A percentile compares a stretch with the other conserved stretches of the same genome.
These are phyloP conservation scores for Penicillium bovifimosum DNA, from an alignment of 495 filamentous ascomycete genomes.

Conservation along the genomic window DNA sequence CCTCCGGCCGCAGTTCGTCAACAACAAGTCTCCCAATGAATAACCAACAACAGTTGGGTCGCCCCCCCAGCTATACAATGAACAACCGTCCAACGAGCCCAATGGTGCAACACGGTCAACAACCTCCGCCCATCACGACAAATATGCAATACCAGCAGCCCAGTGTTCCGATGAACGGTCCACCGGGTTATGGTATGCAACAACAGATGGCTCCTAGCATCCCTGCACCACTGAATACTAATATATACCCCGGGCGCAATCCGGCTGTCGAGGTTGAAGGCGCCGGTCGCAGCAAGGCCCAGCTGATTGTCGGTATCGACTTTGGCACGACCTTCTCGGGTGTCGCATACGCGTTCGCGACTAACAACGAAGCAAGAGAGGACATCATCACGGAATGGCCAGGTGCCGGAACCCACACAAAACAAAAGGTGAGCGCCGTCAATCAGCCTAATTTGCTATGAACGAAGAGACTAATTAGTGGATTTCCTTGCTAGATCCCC, in stretches of 20 bases:
- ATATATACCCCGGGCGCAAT: conserved; percentile 45
- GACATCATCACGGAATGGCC: conserved; percentile 81
- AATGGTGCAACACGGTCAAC: conserved; percentile 58
- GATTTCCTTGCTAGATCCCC: conserved; percentile 51
- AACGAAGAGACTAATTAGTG: background rate
- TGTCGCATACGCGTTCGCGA: conserved; percentile 74
- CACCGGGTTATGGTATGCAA: conserved; percentile 46
- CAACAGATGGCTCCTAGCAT: conserved; percentile 40
- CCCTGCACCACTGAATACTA: conserved; percentile 32
- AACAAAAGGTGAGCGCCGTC: conserved; percentile 56
- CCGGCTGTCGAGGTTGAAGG: conserved; percentile 77
- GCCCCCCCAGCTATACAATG: conserved; percentile 69
- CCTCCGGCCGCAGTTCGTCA: conserved; percentile 43
- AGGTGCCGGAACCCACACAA: conserved; percentile 69
- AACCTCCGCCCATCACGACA: conserved; percentile 69
- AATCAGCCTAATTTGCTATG: background rate
- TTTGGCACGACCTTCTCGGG: conserved; percentile 77
- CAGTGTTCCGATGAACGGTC: conserved; percentile 47
- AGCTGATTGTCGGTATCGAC: conserved; percentile 68
- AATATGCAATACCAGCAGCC: conserved; percentile 48
- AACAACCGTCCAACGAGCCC: conserved; percentile 56
- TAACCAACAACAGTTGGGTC: conserved; percentile 38
- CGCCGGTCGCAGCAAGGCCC: conserved; percentile 65
- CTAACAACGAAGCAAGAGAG: conserved; percentile 69
- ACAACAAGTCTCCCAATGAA: conserved; percentile 52